Percentiles rank a stretch among this genome's conserved stretches.
These are phyloP conservation scores for Phyllosticta ampelicida DNA, from an alignment of 2,329 filamentous ascomycete species.

Conservation along the genomic window DNA sequence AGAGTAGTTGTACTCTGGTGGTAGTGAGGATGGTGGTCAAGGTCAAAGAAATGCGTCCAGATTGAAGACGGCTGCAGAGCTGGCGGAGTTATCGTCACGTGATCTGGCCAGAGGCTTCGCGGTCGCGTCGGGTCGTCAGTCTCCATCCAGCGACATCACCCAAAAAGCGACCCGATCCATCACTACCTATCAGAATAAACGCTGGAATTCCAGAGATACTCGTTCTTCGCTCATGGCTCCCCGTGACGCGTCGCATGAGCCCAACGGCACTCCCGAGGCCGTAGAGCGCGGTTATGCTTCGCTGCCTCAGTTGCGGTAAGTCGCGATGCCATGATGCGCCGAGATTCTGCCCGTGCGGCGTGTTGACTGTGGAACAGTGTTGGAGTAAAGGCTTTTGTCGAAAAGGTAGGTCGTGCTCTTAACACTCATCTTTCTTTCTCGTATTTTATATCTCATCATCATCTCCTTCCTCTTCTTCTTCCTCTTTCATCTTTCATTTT, in stretches of 20 bases:
- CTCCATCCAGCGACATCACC: constrained; percentile 13
- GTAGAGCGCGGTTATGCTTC: constrained; percentile 74
- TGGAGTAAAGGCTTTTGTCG: constrained; percentile 56
- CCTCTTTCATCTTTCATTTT: background rate
- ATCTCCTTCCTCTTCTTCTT: constrained; percentile 10
- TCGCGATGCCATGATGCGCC: constrained; percentile 15
- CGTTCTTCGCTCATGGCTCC: constrained; percentile 39
- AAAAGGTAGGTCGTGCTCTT: constrained; percentile 50
- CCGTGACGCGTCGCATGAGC: constrained; percentile 44
- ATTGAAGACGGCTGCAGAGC: background rate
- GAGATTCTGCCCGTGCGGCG: background rate
- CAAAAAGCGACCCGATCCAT: constrained; percentile 16
- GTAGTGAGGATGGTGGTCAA: background rate
- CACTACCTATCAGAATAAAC: constrained; percentile 15
- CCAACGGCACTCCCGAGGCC: constrained; percentile 44
- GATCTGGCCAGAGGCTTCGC: background rate
- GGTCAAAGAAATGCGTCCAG: background rate
- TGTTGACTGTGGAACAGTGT: constrained; percentile 37
- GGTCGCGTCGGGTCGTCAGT: constrained; percentile 11
- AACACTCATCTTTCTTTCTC: background rate
- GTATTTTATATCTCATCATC: too few relatives aligned
- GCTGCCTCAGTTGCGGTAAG: constrained; percentile 68
- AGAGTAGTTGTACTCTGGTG: background rate
- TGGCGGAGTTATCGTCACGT: constrained; percentile 6
- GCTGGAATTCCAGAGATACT: background rate